These are phyloP conservation scores for Lentinula novae-zelandiae DNA, from an alignment of 1,284 basidiomycete genomes.

Conservation along the genomic window DNA sequence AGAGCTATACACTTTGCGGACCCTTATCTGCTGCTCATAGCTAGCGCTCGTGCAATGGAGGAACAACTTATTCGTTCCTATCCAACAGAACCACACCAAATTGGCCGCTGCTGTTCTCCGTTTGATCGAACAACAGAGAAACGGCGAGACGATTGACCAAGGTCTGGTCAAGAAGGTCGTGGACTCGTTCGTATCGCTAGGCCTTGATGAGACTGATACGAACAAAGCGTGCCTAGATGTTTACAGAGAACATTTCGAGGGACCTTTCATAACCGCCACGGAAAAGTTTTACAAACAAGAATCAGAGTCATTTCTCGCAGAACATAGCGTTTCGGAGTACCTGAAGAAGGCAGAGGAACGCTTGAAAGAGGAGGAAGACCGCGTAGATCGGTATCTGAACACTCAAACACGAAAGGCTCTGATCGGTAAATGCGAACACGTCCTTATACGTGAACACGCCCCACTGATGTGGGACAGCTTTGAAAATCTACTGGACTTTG, in stretches of 20 bases:
- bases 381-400: conserved; percentile 94
- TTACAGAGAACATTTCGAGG: conserved; percentile 91
- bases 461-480: conserved; percentile 94
- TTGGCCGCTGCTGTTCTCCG: conserved; percentile 87
- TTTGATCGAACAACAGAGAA: conserved; percentile 90
- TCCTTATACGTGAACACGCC: conserved; percentile 87
- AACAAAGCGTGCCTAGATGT: conserved; percentile 93
- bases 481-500: conserved; percentile 87
- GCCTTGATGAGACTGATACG: conserved; percentile 87
- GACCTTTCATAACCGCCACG: conserved; percentile 85
- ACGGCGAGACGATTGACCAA: conserved; percentile 93
- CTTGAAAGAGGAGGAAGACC: conserved; percentile 91
- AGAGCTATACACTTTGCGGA: background rate
- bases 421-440: conserved; percentile 88
- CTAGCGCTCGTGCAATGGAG: conserved; percentile 97
- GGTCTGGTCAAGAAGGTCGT: conserved; percentile 94
- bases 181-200: conserved; percentile 95
- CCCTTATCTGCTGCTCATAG: conserved; percentile 35
- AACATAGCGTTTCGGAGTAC: conserved; percentile 94
- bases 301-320: conserved; percentile 85
- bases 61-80: conserved; percentile 83
- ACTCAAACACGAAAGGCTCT: conserved; percentile 84
- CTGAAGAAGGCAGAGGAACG: conserved; percentile 95
- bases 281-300: conserved; percentile 92
- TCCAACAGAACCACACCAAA: conserved; percentile 79